A percentile compares a stretch with the other conserved stretches of the same genome.
Conservation (phyloP, 1,284 basidiomycete genomes). For the Sphagnurus paluster region DNA sequence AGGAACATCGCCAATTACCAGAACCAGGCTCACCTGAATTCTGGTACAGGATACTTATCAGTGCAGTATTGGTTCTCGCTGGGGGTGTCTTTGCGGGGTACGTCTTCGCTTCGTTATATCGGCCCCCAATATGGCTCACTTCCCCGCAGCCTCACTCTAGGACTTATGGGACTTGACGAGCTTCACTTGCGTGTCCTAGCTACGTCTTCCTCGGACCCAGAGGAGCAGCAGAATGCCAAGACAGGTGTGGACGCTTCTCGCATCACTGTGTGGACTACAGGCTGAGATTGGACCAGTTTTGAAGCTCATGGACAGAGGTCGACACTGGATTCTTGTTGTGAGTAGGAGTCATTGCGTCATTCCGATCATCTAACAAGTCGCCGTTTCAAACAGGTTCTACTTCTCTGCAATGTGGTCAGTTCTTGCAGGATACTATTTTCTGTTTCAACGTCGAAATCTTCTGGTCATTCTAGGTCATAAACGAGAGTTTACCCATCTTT, state of each 20-base stretch:
- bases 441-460: neutral
- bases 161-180: conserved; percentile 94
- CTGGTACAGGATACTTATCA: conserved; percentile 69
- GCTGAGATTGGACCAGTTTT: conserved; percentile 50
- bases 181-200: conserved; percentile 87
- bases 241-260: conserved; percentile 48
- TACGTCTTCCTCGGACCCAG: conserved; percentile 72
- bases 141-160: conserved; percentile 73
- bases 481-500: conserved; percentile 93
- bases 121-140: neutral
- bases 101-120: conserved; percentile 24
- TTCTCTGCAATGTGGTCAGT: conserved; percentile 83
- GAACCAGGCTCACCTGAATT: conserved; percentile 46
- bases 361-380: neutral
- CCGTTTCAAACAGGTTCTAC: conserved; percentile 64
- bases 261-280: neutral
- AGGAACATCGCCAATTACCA: conserved; percentile 15
- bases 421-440: neutral
- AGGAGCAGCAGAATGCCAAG: conserved; percentile 68
- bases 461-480: conserved; percentile 62
- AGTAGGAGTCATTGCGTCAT: conserved; percentile 27
- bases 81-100: conserved; percentile 89
- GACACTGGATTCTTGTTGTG: conserved; percentile 95
- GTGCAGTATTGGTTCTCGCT: conserved; percentile 65
- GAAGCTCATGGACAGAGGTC: conserved; percentile 74